These are phyloP conservation scores for Tricholoma bakamatsutake DNA, from an alignment of 768 basidiomycete genomes.

Conservation along the genomic window DNA sequence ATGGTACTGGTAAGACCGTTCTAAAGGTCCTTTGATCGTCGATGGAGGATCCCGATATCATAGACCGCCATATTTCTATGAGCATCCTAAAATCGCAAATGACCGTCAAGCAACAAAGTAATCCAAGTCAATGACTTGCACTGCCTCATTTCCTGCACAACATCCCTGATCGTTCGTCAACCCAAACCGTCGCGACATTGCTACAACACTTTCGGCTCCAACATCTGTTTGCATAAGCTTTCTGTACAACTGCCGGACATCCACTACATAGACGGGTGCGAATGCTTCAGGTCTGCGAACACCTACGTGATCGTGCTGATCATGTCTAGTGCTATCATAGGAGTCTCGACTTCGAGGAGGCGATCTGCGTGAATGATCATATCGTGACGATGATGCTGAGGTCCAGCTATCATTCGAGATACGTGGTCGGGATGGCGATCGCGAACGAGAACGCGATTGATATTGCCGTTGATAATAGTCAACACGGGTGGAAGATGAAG, in stretches of 20 bases:
- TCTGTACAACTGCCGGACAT: conserved; percentile 30
- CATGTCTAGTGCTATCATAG: background rate
- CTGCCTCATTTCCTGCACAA: conserved; percentile 49
- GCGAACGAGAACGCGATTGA: conserved; percentile 16
- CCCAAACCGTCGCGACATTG: conserved; percentile 28
- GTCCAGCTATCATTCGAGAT: background rate
- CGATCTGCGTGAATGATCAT: background rate
- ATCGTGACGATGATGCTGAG: conserved; percentile 3
- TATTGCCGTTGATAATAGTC: conserved; percentile 7
- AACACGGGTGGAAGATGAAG: background rate
- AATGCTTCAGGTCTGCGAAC: conserved; percentile 5
- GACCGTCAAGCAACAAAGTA: background rate
- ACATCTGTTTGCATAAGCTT: conserved; percentile 30
- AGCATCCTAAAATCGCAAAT: conserved; percentile 24
- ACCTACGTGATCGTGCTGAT: background rate
- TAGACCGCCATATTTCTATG: conserved; percentile 39
- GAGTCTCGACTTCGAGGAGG: background rate
- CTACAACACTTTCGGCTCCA: conserved; percentile 15
- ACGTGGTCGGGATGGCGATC: conserved; percentile 11
- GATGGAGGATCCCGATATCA: conserved; percentile 39
- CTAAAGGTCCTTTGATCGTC: conserved; percentile 35
- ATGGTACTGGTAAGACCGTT: background rate
- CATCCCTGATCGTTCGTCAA: conserved; percentile 26
- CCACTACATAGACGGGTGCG: conserved; percentile 34
- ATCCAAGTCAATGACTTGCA: conserved; percentile 26